Percentiles rank a stretch among this genome's conserved stretches.
These are phyloP conservation scores for Passiflora organensis DNA, from an alignment of 345 rosid genomes.

Conservation along the genomic window DNA sequence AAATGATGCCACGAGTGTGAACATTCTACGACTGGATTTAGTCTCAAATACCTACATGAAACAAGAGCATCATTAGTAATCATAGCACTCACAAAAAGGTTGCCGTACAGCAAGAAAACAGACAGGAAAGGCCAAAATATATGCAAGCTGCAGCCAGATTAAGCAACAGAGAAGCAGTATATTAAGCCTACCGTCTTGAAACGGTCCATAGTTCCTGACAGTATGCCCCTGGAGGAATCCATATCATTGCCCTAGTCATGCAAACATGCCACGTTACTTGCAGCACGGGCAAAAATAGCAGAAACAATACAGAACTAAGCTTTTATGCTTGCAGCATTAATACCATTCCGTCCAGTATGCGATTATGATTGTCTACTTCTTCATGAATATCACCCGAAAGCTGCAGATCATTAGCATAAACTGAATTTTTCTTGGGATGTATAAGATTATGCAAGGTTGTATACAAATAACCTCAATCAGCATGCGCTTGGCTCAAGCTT, in stretches of 20 bases:
- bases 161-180: neutral
- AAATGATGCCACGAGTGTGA: slow-evolving; percentile 78
- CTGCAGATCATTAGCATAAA: slow-evolving; percentile 26
- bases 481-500: no score
- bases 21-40: slow-evolving; percentile 85
- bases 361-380: slow-evolving; percentile 85
- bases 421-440: no score
- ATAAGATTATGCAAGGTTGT: no score
- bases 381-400: slow-evolving; percentile 85
- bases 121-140: neutral
- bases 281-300: slow-evolving; percentile 14
- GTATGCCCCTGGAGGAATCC: slow-evolving; percentile 89
- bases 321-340: slow-evolving; percentile 4
- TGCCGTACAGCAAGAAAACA: neutral
- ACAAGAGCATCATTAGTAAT: slow-evolving; percentile 4
- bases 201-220: slow-evolving; percentile 94
- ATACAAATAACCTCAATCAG: no score
- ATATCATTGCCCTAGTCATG: slow-evolving; percentile 74
- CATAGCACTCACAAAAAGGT: neutral
- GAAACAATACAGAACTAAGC: neutral
- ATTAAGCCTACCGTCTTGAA: slow-evolving; percentile 63
- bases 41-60: slow-evolving; percentile 74
- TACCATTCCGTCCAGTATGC: slow-evolving; percentile 85
- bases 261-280: slow-evolving; percentile 11
- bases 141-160: no score